phyloP scores from a whole-genome alignment of 345 rosid species.

The Raphanus sativus region DNA sequence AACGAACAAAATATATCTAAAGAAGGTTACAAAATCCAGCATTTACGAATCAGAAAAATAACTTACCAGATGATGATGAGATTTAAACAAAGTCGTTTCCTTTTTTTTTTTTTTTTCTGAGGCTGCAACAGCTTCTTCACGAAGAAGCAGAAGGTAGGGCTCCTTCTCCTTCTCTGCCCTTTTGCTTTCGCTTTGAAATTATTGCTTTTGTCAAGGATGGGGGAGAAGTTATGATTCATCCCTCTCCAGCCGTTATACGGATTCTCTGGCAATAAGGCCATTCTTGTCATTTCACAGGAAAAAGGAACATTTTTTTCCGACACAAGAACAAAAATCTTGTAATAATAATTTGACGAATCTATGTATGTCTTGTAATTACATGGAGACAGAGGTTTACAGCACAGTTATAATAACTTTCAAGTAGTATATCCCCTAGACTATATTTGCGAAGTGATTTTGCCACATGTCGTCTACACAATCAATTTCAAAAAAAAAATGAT shows the following conservation, averaged over 20 bases:
- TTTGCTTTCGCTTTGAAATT: conserved; percentile 29
- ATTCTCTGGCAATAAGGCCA: conserved; percentile 7
- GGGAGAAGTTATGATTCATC: conserved; percentile 26
- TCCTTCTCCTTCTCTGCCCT: conserved; percentile 8
- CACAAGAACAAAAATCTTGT: conserved; percentile 7
- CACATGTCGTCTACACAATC: too few relatives aligned
- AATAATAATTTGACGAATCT: not conserved
- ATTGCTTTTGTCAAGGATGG: conserved; percentile 18
- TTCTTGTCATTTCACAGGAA: conserved; percentile 3
- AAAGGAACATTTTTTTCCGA: too few relatives aligned
- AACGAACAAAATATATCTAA: not conserved
- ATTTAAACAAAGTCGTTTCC: conserved; percentile 19
- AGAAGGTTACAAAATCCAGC: not conserved
- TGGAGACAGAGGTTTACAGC: too few relatives aligned
- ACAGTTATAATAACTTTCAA: too few relatives aligned
- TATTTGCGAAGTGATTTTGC: too few relatives aligned
- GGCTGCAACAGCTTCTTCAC: conserved; percentile 26
- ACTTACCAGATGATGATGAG: conserved; percentile 20
- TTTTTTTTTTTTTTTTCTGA: not conserved
- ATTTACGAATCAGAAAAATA: conserved; percentile 14
- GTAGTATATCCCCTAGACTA: too few relatives aligned
- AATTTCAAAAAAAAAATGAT: too few relatives aligned
- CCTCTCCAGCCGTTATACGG: conserved; percentile 40
- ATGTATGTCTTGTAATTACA: not conserved
- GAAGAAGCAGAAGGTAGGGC: conserved; percentile 24